Percentiles rank a stretch among this genome's conserved stretches.
These are phyloP conservation scores for Pichia sporocuriosa DNA, from an alignment of 805 yeast genomes.

Conservation along the genomic window DNA sequence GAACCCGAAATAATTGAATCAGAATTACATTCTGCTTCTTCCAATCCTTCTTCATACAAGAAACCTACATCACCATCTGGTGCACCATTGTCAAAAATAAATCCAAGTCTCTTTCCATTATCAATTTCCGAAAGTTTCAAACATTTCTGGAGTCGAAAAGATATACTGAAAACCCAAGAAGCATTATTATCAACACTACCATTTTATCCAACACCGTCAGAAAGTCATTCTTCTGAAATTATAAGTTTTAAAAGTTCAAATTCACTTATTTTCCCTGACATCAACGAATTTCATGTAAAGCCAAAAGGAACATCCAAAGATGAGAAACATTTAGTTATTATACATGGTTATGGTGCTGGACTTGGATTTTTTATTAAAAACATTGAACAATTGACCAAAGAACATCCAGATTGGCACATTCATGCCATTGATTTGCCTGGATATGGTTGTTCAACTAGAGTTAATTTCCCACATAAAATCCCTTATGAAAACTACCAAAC, in stretches of 20 bases:
- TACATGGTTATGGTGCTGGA: constrained; percentile 95
- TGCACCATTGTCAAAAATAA: constrained; percentile 48
- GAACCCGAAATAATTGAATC: not conserved
- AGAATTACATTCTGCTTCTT: not conserved
- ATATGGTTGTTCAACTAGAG: constrained; percentile 84
- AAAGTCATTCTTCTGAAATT: constrained; percentile 38
- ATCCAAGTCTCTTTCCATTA: constrained; percentile 46
- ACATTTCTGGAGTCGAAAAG: constrained; percentile 37
- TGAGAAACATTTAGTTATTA: constrained; percentile 52
- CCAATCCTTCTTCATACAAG: constrained; percentile 29
- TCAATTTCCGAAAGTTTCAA: constrained; percentile 42
- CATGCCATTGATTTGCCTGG: constrained; percentile 89
- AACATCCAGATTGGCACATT: constrained; percentile 52
- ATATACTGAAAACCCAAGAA: constrained; percentile 30
- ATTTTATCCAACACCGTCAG: constrained; percentile 49
- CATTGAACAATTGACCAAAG: constrained; percentile 34
- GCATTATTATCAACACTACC: constrained; percentile 48
- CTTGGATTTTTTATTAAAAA: constrained; percentile 75
- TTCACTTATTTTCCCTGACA: constrained; percentile 36
- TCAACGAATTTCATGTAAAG: constrained; percentile 70
- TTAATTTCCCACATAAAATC: constrained; percentile 45
- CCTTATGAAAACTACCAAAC: constrained; percentile 35
- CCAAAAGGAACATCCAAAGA: constrained; percentile 28
- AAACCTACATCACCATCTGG: constrained; percentile 64
- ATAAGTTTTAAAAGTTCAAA: constrained; percentile 46